Percentiles rank a stretch among this genome's conserved stretches.
phyloP scores from a whole-genome alignment of 2,329 filamentous ascomycete species.

The Aureobasidium sp. region DNA sequence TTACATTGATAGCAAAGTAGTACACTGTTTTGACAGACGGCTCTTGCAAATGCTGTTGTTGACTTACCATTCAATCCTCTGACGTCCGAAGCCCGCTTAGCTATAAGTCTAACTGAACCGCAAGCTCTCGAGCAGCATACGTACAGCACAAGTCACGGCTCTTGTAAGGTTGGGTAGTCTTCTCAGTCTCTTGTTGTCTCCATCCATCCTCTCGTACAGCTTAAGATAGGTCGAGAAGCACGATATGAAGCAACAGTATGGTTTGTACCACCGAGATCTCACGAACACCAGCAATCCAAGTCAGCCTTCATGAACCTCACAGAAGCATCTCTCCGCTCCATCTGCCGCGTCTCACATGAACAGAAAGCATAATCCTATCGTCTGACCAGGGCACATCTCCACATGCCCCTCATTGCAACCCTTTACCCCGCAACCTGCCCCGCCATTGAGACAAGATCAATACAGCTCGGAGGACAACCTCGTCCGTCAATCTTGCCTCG shows the following conservation, averaged over 20 bases:
- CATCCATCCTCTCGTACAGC: neutral
- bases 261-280: neutral
- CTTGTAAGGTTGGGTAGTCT: neutral
- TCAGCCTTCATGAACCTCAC: neutral
- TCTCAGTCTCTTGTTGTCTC: neutral
- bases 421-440: constrained; percentile 4
- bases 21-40: neutral
- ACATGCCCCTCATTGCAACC: neutral
- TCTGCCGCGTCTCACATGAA: neutral
- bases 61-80: neutral
- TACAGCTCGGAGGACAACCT: neutral
- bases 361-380: neutral
- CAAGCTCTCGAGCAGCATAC: neutral
- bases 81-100: neutral
- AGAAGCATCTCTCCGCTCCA: neutral
- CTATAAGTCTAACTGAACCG: neutral
- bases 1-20: neutral
- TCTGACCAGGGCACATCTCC: neutral
- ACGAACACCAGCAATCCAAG: neutral
- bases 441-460: neutral
- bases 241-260: neutral
- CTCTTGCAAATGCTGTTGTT: neutral
- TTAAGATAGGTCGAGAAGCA: too few relatives aligned
- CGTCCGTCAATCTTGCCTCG: neutral
- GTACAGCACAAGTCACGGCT: too few relatives aligned